phyloP scores from a whole-genome alignment of 2,329 filamentous ascomycete species.

The Didymella pinodella region DNA sequence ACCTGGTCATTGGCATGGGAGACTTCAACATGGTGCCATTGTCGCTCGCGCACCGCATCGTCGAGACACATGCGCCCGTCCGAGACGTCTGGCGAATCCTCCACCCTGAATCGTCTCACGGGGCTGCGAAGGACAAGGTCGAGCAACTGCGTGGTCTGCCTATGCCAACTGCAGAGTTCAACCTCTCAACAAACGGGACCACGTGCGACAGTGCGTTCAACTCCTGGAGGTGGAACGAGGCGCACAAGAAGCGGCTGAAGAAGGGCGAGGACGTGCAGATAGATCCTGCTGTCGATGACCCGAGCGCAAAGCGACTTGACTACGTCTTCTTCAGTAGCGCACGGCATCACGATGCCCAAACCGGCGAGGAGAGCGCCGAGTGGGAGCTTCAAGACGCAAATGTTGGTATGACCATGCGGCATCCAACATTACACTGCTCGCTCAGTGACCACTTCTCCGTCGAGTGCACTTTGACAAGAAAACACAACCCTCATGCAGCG shows the following conservation, averaged over 20 bases:
- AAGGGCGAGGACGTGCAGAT: slow-evolving; percentile 71
- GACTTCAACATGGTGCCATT: slow-evolving; percentile 97
- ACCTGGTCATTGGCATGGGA: slow-evolving; percentile 84
- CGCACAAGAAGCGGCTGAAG: slow-evolving; percentile 71
- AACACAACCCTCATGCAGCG: slow-evolving; percentile 20
- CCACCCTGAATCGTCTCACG: slow-evolving; percentile 84
- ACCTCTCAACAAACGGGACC: slow-evolving; percentile 80
- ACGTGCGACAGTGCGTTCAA: slow-evolving; percentile 88
- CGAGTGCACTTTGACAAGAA: slow-evolving; percentile 71
- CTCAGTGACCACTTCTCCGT: slow-evolving; percentile 96
- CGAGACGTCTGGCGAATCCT: slow-evolving; percentile 84
- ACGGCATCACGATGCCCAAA: slow-evolving; percentile 34
- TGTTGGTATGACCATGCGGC: slow-evolving; percentile 82
- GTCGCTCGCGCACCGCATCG: slow-evolving; percentile 82
- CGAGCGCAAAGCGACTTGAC: slow-evolving; percentile 84
- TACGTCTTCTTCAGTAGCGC: slow-evolving; percentile 79
- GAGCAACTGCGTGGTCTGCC: slow-evolving; percentile 72
- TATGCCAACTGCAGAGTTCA: slow-evolving; percentile 78
- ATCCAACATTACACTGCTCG: slow-evolving; percentile 82
- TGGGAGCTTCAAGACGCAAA: slow-evolving; percentile 77
- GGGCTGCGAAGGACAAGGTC: slow-evolving; percentile 70
- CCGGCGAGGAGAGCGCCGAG: slow-evolving; percentile 39
- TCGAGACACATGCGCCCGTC: slow-evolving; percentile 79
- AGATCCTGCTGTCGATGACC: slow-evolving; percentile 72
- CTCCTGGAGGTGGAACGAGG: slow-evolving; percentile 89